Conservation (phyloP, 208 protist genomes). For the Wallacemonas rigidus region DNA sequence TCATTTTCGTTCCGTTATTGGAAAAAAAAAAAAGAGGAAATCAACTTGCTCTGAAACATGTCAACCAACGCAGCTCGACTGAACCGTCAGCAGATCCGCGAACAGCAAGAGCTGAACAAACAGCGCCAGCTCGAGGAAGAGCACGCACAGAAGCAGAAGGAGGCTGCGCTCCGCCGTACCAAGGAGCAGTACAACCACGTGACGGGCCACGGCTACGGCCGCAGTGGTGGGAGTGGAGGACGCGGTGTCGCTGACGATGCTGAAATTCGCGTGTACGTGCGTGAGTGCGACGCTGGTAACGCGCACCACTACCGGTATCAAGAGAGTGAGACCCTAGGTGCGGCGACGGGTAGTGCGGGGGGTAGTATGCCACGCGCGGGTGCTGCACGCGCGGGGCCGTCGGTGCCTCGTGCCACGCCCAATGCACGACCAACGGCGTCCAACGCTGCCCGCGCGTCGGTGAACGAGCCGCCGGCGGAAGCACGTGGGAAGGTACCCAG, state of each 20-base stretch:
- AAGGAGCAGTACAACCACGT: conserved; percentile 74
- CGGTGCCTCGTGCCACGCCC: background rate
- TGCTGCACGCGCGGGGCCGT: background rate
- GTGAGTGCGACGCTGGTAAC: conserved; percentile 71
- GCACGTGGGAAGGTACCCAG: conserved; percentile 55
- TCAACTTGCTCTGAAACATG: conserved; percentile 17
- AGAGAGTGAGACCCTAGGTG: conserved; percentile 33
- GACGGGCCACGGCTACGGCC: conserved; percentile 59
- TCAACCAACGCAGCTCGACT: conserved; percentile 59
- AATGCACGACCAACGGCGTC: background rate
- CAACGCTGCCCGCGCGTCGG: background rate
- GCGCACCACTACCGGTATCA: conserved; percentile 54
- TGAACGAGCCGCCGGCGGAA: conserved; percentile 19
- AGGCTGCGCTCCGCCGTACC: conserved; percentile 32
- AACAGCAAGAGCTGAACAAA: conserved; percentile 85
- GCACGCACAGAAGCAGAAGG: conserved; percentile 30
- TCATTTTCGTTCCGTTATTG: background rate
- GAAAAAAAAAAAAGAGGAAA: too few relatives aligned
- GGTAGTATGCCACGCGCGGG: background rate
- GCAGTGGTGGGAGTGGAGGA: background rate
- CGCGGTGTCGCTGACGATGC: conserved; percentile 43
- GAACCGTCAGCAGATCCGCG: conserved; percentile 80
- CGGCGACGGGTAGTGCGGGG: background rate
- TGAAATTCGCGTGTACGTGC: conserved; percentile 83
- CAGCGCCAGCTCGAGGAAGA: conserved; percentile 60